Conservation (phyloP, 306 rosid species). For the Gastrolobium villosum region DNA sequence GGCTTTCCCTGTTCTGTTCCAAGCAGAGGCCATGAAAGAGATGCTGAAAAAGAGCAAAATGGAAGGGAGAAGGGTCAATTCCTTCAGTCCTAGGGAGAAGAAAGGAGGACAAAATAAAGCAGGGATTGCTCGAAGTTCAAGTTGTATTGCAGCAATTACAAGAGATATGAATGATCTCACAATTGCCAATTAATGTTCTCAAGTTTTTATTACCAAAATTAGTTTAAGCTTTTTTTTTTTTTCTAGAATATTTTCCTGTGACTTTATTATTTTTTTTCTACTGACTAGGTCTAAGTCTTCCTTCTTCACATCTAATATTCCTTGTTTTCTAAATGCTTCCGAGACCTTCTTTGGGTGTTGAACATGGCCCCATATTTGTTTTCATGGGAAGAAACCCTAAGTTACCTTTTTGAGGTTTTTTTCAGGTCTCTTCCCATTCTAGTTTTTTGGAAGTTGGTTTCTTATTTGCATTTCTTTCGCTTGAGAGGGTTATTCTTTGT, state of each 20-base stretch:
- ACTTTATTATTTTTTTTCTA: not conserved
- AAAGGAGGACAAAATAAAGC: slow-evolving; percentile 60
- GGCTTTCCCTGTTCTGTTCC: slow-evolving; percentile 88
- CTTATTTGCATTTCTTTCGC: slow-evolving; percentile 44
- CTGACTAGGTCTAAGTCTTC: slow-evolving; percentile 13
- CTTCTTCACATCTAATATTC: not conserved
- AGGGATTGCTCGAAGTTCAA: slow-evolving; percentile 81
- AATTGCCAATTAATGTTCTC: slow-evolving; percentile 42
- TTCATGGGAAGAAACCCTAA: slow-evolving; percentile 20
- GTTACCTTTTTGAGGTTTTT: slow-evolving; percentile 34
- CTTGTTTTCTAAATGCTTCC: not conserved
- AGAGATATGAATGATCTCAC: slow-evolving; percentile 65
- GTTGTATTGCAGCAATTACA: slow-evolving; percentile 89
- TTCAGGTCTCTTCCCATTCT: slow-evolving; percentile 33
- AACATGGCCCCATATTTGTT: not conserved
- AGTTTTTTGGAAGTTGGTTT: slow-evolving; percentile 46
- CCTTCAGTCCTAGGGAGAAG: slow-evolving; percentile 77
- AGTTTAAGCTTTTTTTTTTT: not conserved
- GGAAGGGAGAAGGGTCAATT: slow-evolving; percentile 80
- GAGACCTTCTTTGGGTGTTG: slow-evolving; percentile 19
- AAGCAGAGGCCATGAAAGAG: slow-evolving; percentile 95
- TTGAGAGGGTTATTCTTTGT: slow-evolving; percentile 36
- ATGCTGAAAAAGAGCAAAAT: slow-evolving; percentile 82
- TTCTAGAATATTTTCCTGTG: not conserved
- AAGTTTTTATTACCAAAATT: not conserved